phyloP scores from a whole-genome alignment of 352 stramenopile genomes.

The Blastocystis sp. region DNA sequence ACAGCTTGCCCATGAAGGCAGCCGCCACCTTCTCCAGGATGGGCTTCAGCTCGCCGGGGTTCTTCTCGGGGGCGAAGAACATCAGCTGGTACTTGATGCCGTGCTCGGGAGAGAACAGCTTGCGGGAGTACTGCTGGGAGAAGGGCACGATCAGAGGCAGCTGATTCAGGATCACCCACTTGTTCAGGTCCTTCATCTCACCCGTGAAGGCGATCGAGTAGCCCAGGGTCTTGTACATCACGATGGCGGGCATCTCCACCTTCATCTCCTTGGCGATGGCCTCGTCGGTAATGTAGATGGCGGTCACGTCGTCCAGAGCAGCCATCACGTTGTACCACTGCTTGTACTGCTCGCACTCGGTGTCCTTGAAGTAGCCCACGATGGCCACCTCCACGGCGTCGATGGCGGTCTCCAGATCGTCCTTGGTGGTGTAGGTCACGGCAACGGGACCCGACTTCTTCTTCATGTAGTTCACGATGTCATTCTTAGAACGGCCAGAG shows the following conservation, averaged over 20 bases:
- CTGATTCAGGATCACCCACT: conserved; percentile 74
- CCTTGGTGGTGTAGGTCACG: conserved; percentile 78
- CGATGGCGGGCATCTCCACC: conserved; percentile 27
- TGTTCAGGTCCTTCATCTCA: conserved; percentile 55
- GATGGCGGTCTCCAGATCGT: conserved; percentile 78
- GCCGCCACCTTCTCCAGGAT: conserved; percentile 77
- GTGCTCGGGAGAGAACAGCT: conserved; percentile 81
- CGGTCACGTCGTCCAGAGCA: conserved; percentile 41
- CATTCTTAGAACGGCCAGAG: conserved; percentile 79
- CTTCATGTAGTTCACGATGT: conserved; percentile 77
- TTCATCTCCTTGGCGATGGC: conserved; percentile 46
- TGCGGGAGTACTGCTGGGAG: conserved; percentile 82
- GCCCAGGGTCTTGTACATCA: conserved; percentile 58
- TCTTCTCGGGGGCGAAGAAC: conserved; percentile 79
- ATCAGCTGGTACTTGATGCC: conserved; percentile 83
- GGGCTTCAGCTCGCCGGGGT: conserved; percentile 76
- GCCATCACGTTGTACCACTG: conserved; percentile 60
- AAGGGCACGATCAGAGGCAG: conserved; percentile 86
- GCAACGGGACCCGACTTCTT: conserved; percentile 86
- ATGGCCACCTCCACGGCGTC: conserved; percentile 74
- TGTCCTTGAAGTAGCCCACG: conserved; percentile 59
- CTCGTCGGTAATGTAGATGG: conserved; percentile 64
- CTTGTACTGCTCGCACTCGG: conserved; percentile 68
- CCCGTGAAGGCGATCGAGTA: conserved; percentile 29
- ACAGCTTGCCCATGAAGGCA: conserved; percentile 83